Evolutionary conservation across 805 yeast genomes (phyloP).

Genomic region (Lipomyces spencermartinsiae): DNA sequence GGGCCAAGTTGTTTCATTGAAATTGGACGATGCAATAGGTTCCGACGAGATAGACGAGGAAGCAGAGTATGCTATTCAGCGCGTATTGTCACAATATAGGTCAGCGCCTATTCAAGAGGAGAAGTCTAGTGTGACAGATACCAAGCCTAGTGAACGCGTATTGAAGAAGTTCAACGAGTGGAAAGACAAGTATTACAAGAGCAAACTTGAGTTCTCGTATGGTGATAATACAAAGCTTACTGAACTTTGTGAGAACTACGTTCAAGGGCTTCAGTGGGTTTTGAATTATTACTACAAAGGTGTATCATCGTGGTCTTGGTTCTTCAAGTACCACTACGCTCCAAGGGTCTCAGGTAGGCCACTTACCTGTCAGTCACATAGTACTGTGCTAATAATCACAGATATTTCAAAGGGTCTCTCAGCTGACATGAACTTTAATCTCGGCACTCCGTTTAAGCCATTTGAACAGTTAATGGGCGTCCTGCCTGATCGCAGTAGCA

Average conservation of each 20-base stretch:
- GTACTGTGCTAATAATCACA: not conserved
- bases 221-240: constrained; percentile 64
- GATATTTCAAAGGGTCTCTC: constrained; percentile 75
- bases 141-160: constrained; percentile 59
- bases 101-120: constrained; percentile 28
- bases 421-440: constrained; percentile 63
- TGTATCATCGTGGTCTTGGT: constrained; percentile 97
- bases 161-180: constrained; percentile 80
- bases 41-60: constrained; percentile 71
- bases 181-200: constrained; percentile 84
- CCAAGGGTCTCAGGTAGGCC: constrained; percentile 76
- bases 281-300: constrained; percentile 88
- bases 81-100: constrained; percentile 53
- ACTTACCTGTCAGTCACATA: not conserved
- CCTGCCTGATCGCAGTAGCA: constrained; percentile 86
- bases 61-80: constrained; percentile 62
- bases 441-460: constrained; percentile 84
- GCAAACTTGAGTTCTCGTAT: constrained; percentile 72
- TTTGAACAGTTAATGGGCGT: constrained; percentile 98
- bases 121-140: constrained; percentile 45
- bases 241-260: constrained; percentile 76
- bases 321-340: constrained; percentile 84
- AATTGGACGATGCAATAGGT: constrained; percentile 60
- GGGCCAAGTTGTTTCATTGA: constrained; percentile 27
- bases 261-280: constrained; percentile 98